Base-by-base conservation (phyloP, 108 stramenopile genomes). In the Cyclostephanos tholiformis region DNA sequence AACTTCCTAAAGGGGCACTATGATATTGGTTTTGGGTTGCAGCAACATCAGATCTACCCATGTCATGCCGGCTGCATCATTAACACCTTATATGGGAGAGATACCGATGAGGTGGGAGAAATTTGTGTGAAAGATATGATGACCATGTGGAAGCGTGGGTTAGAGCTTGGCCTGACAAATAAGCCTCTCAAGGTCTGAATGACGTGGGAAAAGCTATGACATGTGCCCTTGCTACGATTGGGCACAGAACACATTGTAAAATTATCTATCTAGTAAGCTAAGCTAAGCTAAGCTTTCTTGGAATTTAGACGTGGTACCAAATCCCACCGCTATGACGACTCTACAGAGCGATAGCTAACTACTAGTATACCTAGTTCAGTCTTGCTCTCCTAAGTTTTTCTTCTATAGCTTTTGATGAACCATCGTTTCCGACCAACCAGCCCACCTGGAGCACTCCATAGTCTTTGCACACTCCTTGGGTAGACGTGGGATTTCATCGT, bases 11-110 rank as follows among this genome's bases (percentile, higher is more conserved):
- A 85, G 63, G 88, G 88, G 19, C 84, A 83, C 46, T 89, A 83
- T 38, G 88, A 89, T 51, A 63, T 85, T 23, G 86, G 88, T 22
- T 86, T 89, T 71, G 82, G 88, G 26, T 72, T 85, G 41, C 84
- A 85, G 22, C 77, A 89, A 59, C 78, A 89, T 70, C 86, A 89
- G 56, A 89, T 89, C 49, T 86, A 87, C 39, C 88, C 88, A 4
- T 89, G 88, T 30, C 86, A 89, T 76, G 83, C 86, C 20, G 86
- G 88, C 32, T 89, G 88, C 74, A 76, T 89, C 48, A 72, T 89
- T n/a, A 89, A 89, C 38, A 79, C 85, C n/a, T 67, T 83, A 26
- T 71, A 82, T 46, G 75, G 63, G 35, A 81, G 89, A n/a, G 80
- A 90, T 10, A 86, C 85, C 5, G 77, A 90, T 49, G 87, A 87